These are phyloP conservation scores for Sparassis latifolia DNA, from an alignment of 1,284 basidiomycete species.

Conservation along the genomic window DNA sequence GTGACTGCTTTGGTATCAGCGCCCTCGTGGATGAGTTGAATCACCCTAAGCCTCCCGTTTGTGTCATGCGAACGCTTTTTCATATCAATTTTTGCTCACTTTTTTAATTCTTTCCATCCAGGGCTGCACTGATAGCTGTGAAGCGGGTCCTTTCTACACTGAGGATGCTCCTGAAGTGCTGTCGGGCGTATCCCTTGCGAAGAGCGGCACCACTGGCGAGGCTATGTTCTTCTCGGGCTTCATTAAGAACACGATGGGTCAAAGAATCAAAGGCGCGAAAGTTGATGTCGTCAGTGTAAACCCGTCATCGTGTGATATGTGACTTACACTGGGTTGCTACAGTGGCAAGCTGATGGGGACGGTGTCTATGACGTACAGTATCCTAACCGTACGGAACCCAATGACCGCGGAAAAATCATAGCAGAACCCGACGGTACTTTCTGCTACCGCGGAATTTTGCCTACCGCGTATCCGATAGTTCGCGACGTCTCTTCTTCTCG, in stretches of 20 bases:
- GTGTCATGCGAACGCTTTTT: not conserved
- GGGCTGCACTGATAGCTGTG: constrained; percentile 33
- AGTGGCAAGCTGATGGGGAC: constrained; percentile 38
- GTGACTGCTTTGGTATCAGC: constrained; percentile 34
- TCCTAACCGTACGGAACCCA: constrained; percentile 27
- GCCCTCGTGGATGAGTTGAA: constrained; percentile 34
- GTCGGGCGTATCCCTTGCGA: constrained; percentile 30
- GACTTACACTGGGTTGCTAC: not conserved
- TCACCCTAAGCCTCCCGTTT: constrained; percentile 30
- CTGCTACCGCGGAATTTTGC: constrained; percentile 32
- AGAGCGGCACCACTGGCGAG: constrained; percentile 27
- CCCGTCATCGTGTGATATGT: not conserved
- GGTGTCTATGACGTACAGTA: constrained; percentile 37
- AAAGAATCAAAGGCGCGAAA: constrained; percentile 27
- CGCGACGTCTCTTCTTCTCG: constrained; percentile 2
- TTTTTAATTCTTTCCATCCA: constrained; percentile 1
- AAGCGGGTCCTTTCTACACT: constrained; percentile 35
- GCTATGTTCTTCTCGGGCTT: constrained; percentile 30
- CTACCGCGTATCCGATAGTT: constrained; percentile 31
- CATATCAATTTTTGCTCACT: too few relatives aligned
- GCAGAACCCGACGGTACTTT: constrained; percentile 30
- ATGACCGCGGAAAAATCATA: constrained; percentile 31
- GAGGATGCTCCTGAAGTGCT: constrained; percentile 30
- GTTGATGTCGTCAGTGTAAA: constrained; percentile 28
- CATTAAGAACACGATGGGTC: constrained; percentile 30